Base-by-base conservation (phyloP, 1,284 basidiomycete species). In the Leccinum ambiguum region DNA sequence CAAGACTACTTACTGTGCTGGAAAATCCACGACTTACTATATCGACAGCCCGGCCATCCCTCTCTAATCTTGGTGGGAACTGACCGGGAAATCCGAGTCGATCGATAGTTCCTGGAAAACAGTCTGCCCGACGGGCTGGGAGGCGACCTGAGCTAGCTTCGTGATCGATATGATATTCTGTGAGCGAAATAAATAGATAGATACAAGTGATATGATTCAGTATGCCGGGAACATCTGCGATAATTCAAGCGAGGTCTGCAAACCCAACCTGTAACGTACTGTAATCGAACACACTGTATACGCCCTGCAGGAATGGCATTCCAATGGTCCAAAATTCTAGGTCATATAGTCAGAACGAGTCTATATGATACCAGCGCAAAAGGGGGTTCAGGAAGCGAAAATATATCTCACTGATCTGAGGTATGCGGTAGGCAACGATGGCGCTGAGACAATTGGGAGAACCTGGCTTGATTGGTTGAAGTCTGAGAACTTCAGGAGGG, bases 31-130 rank as follows among this genome's bases (percentile, higher is more conserved):
- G n/a, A 48, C 10, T 10, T 6, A 18, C 26, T 30, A 30, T 30
- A 30, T 48, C n/a, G 10, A 48, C n/a, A 18, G 10, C n/a, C 43
- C 43, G 2, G 43, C 8, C 43, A n/a, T 45, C 43, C 74, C 73
- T 6, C 60, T 3, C 23, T 23, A 23, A 26, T 26, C 23, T 26
- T 26, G 23, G 23, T 26, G 23, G 23, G 23, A 26, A 26, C 23
- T 26, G 23, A 26, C 23, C 23, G 23, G 23, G 23, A 26, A 26
- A 26, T 4, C 23, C 23, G 23, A 26, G 23, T 26, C 4, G 23
- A 26, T 26, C 23, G 23, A 26, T 26, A 26, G 23, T 26, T 26
- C 23, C 23, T 26, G 23, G 23, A 4, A 26, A 26, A 26, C 23
- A 5, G 4, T 26, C 23, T 26, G 23, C 23, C 23, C 23, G 23